Evolutionary conservation across 176 grass and related monocot species (phyloP).

Genomic region (Avena sativa): DNA sequence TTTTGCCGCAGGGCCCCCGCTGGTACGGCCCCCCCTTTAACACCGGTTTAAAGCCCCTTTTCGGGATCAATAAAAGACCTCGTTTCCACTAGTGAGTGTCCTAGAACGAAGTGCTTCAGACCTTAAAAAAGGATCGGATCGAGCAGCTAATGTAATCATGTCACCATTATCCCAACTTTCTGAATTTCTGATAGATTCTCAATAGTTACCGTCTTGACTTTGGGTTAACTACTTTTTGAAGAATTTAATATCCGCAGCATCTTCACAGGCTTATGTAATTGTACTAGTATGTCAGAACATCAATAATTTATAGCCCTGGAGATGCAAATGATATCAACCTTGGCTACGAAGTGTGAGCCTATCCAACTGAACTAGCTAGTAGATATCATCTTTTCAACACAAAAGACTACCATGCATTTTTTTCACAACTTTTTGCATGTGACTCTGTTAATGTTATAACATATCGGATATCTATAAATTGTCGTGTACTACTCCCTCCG

Average conservation of each 20-base stretch:
- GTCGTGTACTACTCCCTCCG: too few relatives aligned
- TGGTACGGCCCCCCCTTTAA: too few relatives aligned
- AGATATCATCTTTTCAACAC: not conserved
- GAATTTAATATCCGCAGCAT: slow-evolving; percentile 9
- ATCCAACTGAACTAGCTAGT: not conserved
- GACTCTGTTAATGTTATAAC: not conserved
- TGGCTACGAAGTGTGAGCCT: not conserved
- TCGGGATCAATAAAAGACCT: too few relatives aligned
- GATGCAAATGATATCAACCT: slow-evolving; percentile 10
- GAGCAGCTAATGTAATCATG: slow-evolving; percentile 1
- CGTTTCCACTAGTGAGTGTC: too few relatives aligned
- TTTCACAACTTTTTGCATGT: not conserved
- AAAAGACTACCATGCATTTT: not conserved
- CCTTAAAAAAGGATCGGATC: not conserved
- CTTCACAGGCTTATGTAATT: not conserved
- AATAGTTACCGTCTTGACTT: slow-evolving; percentile 3
- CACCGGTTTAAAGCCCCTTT: too few relatives aligned
- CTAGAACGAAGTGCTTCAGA: not conserved
- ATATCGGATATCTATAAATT: not conserved
- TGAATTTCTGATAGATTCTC: not conserved
- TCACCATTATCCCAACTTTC: slow-evolving; percentile 12
- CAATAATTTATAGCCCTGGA: not conserved
- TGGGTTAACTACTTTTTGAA: not conserved
- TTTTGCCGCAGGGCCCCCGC: too few relatives aligned
- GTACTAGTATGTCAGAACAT: not conserved